Evolutionary conservation across 2,329 filamentous ascomycete species (phyloP), one percentile per base, ranked within the genome.

Genomic region (Cryphonectria parasitica): DNA sequence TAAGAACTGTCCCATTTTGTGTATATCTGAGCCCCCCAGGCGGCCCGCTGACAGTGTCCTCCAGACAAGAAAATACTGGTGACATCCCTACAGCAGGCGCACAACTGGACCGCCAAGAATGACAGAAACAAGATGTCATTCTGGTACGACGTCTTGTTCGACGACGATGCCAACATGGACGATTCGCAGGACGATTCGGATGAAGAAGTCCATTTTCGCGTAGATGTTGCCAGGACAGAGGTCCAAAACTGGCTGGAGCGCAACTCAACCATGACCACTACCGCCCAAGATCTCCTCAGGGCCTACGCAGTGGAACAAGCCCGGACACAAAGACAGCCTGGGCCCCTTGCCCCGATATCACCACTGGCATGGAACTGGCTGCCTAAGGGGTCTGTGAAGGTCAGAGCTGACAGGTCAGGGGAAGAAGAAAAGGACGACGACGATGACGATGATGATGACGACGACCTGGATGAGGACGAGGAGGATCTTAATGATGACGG

Each of bases 111-210:
- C 0, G 89, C 89, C 69, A 90, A 90, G 72, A 89, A 91, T 75
- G 89, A 91, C 75, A 82, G 89, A 49, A 91, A 91, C 78, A 91
- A 91, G 77, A 91, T 91, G 88, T 84, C 87, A 0, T 91, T 91
- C 72, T 91, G 89, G 89, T 88, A 87, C 69, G 87, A 89, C 68
- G 87, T 91, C 39, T 80, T 91, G 10, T 90, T 90, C 68, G 89
- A 91, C 68, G 82, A 88, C 41, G 84, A 86, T 41, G 82, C 82
- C 8, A 80, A 80, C 2, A 79, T 82, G 41, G 82, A 82, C 11
- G 82, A 83, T 62, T 83, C 85, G 2, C 85, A 88, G 52, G 87
- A 90, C 69, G 80, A 80, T 2, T 79, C 86, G n/a, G 80, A 83
- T 41, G 85, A 89, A 67, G 83, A 84, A 61, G 83, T 83, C 15